Evolutionary conservation across 2,329 filamentous ascomycete genomes (phyloP), one percentile per base, ranked within the genome.

Genomic region (Ophiobolus disseminans): DNA sequence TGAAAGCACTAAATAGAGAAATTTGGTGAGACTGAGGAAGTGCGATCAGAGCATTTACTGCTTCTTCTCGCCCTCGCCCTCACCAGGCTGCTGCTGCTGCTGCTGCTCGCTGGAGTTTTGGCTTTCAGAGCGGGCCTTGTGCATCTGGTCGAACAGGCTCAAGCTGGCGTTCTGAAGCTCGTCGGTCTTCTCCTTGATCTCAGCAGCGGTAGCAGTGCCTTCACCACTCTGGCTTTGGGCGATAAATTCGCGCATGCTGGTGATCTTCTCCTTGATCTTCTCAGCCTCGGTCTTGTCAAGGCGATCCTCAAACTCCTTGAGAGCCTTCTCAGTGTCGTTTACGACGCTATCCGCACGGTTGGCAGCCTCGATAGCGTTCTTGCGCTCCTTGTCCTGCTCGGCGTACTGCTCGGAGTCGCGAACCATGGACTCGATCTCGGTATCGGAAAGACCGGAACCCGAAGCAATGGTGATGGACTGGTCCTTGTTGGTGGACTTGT

Each of bases 111-210:
- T 63, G 62, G 71, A 68, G 49, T 63, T 65, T 58, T 73, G 71
- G 65, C 81, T 67, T 80, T 92, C 89, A 64, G 79, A 76, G 67
- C 90, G 88, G 64, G 93, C 91, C 84, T 96, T 95, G 89, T 99
- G 93, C 90, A 99, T 96, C 89, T 97, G 97, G 82, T 97, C 94
- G 77, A 99, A 97, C 71, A 97, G 87, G 80, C 90, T 96, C 79
- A 99, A 82, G 78, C 89, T 93, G 64, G 93, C 90, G 75, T 89
- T 90, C 82, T 97, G 94, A 73, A 99, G 89, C 79, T 97, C 93
- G 63, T 97, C 94, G 69, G 90, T 95, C 90, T 97, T 97, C 81
- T 90, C 86, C 89, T 97, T 97, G 78, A 99, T 88, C 79, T 97
- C 90, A 60, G 90, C 89, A 41, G 92, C 89, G 53, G 91, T 95